These are phyloP conservation scores for Isoetes taiwanensis DNA, from an alignment of 75 land plant species.

Conservation along the genomic window DNA sequence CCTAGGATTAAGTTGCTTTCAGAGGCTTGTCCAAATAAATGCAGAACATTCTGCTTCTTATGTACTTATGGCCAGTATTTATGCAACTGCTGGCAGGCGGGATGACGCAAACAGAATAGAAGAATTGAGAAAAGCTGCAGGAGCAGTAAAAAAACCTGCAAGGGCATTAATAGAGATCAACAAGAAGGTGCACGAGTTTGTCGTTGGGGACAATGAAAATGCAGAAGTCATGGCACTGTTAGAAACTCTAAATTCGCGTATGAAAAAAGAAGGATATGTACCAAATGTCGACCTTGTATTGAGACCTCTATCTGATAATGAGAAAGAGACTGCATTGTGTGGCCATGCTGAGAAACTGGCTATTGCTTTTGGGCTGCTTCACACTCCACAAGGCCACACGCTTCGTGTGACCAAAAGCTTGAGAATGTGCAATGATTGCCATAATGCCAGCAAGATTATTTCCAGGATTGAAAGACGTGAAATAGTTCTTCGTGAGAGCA, in stretches of 20 bases:
- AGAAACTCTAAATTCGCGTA: not conserved
- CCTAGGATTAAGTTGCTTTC: conserved; percentile 24
- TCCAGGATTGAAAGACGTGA: conserved; percentile 29
- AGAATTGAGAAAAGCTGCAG: conserved; percentile 11
- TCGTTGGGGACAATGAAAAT: not conserved
- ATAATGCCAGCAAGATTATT: not conserved
- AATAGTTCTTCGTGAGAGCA: conserved; percentile 42
- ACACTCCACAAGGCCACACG: conserved; percentile 11
- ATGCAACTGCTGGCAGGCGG: conserved; percentile 38
- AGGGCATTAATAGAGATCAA: not conserved
- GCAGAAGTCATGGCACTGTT: not conserved
- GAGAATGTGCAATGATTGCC: conserved; percentile 10
- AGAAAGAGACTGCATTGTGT: not conserved
- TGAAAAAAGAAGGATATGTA: conserved; percentile 6
- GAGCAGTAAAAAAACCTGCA: not conserved
- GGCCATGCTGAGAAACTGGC: conserved; percentile 26
- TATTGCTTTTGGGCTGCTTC: conserved; percentile 38
- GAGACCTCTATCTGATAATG: not conserved
- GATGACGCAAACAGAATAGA: conserved; percentile 31
- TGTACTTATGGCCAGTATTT: conserved; percentile 36
- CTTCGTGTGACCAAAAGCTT: not conserved
- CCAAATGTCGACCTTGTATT: conserved; percentile 8
- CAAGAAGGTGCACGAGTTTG: not conserved
- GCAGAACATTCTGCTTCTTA: conserved; percentile 39
- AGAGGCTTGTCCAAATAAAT: conserved; percentile 32